Conservation (phyloP, 2,329 filamentous ascomycete species). For the Fusarium udum region DNA sequence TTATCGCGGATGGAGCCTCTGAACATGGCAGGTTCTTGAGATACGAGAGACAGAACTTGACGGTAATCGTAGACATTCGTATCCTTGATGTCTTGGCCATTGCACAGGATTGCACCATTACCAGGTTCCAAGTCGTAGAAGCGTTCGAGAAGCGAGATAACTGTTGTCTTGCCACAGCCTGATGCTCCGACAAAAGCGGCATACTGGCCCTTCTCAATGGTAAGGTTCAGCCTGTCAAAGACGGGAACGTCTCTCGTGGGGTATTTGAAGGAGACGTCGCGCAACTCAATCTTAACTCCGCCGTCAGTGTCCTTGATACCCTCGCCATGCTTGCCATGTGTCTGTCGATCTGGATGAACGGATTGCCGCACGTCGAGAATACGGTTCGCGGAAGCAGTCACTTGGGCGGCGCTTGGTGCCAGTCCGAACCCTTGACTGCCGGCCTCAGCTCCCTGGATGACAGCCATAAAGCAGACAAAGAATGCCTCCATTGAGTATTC, state of each 20-base stretch:
- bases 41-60: constrained; percentile 72
- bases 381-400: constrained; percentile 29
- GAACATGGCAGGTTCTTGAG: constrained; percentile 78
- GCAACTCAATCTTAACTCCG: constrained; percentile 65
- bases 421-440: constrained; percentile 25
- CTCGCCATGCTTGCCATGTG: rapidly evolving
- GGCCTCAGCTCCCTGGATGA: constrained; percentile 62
- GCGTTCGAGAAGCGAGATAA: constrained; percentile 70
- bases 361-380: constrained; percentile 44
- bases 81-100: constrained; percentile 65
- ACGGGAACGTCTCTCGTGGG: constrained; percentile 65
- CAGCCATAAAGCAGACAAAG: constrained; percentile 63
- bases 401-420: constrained; percentile 35
- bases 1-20: constrained; percentile 77
- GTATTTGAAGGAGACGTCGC: constrained; percentile 67
- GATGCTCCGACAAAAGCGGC: constrained; percentile 75
- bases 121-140: constrained; percentile 72
- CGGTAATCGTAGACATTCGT: constrained; percentile 72
- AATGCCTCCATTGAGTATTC: constrained; percentile 56
- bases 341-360: background rate
- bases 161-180: constrained; percentile 77
- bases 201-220: constrained; percentile 74
- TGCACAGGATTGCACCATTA: constrained; percentile 70
- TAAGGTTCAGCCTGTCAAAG: constrained; percentile 69
- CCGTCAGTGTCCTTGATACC: constrained; percentile 53